These are phyloP conservation scores for Metschnikowia drakensbergensis DNA, from an alignment of 805 yeast genomes.

Conservation along the genomic window DNA sequence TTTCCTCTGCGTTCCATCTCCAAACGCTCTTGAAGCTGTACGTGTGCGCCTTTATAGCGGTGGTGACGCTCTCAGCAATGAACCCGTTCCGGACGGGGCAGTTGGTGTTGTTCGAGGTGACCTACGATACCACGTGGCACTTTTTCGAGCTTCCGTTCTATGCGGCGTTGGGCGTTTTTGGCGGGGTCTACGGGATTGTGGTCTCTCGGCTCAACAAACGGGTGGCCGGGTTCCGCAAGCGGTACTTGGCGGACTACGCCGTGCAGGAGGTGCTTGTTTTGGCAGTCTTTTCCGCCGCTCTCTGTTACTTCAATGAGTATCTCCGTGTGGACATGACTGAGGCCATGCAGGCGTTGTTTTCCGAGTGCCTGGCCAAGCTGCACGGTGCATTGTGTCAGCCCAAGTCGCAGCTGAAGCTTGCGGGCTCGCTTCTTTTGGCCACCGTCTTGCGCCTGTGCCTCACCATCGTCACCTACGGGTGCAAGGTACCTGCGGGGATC, in stretches of 20 bases:
- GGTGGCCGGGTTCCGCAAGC: constrained; percentile 74
- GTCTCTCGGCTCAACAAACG: constrained; percentile 72
- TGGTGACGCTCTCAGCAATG: constrained; percentile 69
- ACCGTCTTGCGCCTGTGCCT: constrained; percentile 66
- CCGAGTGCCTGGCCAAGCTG: constrained; percentile 62
- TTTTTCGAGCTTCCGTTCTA: constrained; percentile 80
- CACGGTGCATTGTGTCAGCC: constrained; percentile 38
- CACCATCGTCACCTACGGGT: constrained; percentile 83
- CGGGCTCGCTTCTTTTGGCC: constrained; percentile 61
- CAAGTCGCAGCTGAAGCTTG: constrained; percentile 29
- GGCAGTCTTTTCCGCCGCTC: constrained; percentile 63
- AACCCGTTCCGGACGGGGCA: constrained; percentile 96
- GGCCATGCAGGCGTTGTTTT: constrained; percentile 84
- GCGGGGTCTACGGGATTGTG: constrained; percentile 84
- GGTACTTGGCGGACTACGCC: constrained; percentile 54
- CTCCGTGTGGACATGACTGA: constrained; percentile 90
- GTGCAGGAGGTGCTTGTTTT: constrained; percentile 68
- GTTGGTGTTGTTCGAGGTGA: constrained; percentile 88
- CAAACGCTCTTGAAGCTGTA: constrained; percentile 88
- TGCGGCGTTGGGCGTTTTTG: constrained; percentile 77
- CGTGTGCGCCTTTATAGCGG: constrained; percentile 86
- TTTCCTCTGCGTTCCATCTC: constrained; percentile 67
- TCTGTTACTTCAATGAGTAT: constrained; percentile 82
- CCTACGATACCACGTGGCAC: constrained; percentile 83
- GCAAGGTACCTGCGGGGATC: constrained; percentile 95